A percentile compares a stretch with the other conserved stretches of the same genome.
These are phyloP conservation scores for Pleurotus citrinopileatus DNA, from an alignment of 768 basidiomycete genomes.

Conservation along the genomic window DNA sequence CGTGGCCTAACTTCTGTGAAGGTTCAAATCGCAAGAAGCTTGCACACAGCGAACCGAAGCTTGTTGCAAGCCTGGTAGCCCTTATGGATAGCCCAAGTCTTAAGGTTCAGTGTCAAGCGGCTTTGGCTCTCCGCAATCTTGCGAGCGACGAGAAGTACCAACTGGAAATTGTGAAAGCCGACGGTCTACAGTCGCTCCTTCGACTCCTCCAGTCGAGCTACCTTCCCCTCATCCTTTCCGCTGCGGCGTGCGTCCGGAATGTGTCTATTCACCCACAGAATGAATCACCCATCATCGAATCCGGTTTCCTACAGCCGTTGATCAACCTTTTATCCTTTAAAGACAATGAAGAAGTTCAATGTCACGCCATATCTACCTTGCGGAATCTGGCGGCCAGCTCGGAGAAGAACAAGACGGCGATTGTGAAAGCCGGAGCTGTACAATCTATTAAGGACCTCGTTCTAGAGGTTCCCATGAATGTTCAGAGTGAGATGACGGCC, in stretches of 20 bases:
- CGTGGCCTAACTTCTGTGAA: slow-evolving; percentile 20
- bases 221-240: slow-evolving; percentile 95
- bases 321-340: slow-evolving; percentile 97
- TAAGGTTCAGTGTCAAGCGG: slow-evolving; percentile 99
- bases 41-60: slow-evolving; percentile 89
- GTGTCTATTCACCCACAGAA: slow-evolving; percentile 98
- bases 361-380: slow-evolving; percentile 96
- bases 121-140: slow-evolving; percentile 91
- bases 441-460: slow-evolving; percentile 97
- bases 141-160: slow-evolving; percentile 99
- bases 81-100: slow-evolving; percentile 97
- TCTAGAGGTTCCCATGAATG: slow-evolving; percentile 90
- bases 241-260: slow-evolving; percentile 97
- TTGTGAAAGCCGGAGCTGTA: slow-evolving; percentile 96
- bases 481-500: slow-evolving; percentile 99
- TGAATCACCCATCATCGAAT: slow-evolving; percentile 98
- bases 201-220: slow-evolving; percentile 96
- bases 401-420: slow-evolving; percentile 97
- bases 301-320: slow-evolving; percentile 93
- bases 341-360: slow-evolving; percentile 99
- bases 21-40: slow-evolving; percentile 91
- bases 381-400: slow-evolving; percentile 95
- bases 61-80: slow-evolving; percentile 89
- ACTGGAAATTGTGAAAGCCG: slow-evolving; percentile 94
- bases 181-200: slow-evolving; percentile 87